Conservation (phyloP, 148 eudicot genomes). For the Fagopyrum esculentum region DNA sequence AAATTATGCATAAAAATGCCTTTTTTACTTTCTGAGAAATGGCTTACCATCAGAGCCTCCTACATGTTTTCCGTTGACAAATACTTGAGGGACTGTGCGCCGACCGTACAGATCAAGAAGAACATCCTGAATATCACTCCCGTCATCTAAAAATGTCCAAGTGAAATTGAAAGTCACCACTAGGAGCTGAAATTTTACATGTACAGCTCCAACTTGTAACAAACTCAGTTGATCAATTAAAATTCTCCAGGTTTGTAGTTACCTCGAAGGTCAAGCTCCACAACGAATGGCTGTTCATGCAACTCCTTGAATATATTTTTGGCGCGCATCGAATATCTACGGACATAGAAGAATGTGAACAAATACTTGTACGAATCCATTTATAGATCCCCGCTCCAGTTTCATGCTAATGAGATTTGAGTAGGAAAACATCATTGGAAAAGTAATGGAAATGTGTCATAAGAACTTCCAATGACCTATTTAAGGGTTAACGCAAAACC, state of each 20-base stretch:
- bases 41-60: constrained; percentile 92
- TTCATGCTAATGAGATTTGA: neutral
- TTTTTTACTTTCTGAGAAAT: neutral
- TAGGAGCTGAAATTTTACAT: neutral
- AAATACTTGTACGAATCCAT: neutral
- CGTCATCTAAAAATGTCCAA: constrained; percentile 56
- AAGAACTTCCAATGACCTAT: neutral
- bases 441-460: neutral
- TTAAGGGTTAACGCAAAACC: neutral
- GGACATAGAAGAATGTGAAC: constrained; percentile 17
- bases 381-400: neutral
- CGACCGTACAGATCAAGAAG: constrained; percentile 85
- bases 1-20: neutral
- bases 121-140: constrained; percentile 68
- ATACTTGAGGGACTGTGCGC: constrained; percentile 94
- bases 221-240: neutral
- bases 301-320: constrained; percentile 59
- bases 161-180: neutral
- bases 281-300: constrained; percentile 63
- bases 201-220: neutral
- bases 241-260: neutral
- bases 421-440: neutral
- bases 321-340: constrained; percentile 74
- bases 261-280: constrained; percentile 82
- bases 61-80: constrained; percentile 94